Conservation (phyloP, 495 filamentous ascomycete genomes). For the Hyaloscypha bicolor region DNA sequence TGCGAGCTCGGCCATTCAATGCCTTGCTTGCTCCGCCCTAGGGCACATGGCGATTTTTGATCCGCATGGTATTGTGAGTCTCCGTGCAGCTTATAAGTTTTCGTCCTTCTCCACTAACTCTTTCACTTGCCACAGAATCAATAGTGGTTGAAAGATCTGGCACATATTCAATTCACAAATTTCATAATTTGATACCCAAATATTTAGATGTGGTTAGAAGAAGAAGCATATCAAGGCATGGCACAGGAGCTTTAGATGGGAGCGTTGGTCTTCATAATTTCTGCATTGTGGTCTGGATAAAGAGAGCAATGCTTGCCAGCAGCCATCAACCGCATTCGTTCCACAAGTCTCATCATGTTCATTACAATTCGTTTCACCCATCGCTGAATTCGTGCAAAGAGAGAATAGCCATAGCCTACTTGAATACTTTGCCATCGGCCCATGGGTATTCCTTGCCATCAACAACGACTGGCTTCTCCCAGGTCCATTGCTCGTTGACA, state of each 20-base stretch:
- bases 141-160: background rate
- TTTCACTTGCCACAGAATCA: background rate
- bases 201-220: background rate
- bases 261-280: background rate
- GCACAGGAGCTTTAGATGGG: background rate
- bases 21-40: background rate
- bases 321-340: background rate
- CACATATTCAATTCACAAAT: background rate
- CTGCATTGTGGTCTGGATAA: slow-evolving; percentile 12
- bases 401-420: slow-evolving; percentile 62
- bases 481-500: slow-evolving; percentile 85
- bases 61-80: background rate
- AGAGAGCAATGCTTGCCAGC: slow-evolving; percentile 1
- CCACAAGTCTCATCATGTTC: slow-evolving; percentile 14
- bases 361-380: slow-evolving; percentile 18
- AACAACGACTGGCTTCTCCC: slow-evolving; percentile 78
- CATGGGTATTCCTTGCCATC: slow-evolving; percentile 76
- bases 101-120: background rate
- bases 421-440: slow-evolving; percentile 97
- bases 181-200: slow-evolving; percentile 21
- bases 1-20: slow-evolving; percentile 32
- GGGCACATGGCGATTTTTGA: background rate
- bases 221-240: background rate
- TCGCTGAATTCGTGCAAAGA: slow-evolving; percentile 20
- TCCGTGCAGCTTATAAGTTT: background rate